Conservation (phyloP, 2,329 filamentous ascomycete species). For the Stemphylium vesicarium region DNA sequence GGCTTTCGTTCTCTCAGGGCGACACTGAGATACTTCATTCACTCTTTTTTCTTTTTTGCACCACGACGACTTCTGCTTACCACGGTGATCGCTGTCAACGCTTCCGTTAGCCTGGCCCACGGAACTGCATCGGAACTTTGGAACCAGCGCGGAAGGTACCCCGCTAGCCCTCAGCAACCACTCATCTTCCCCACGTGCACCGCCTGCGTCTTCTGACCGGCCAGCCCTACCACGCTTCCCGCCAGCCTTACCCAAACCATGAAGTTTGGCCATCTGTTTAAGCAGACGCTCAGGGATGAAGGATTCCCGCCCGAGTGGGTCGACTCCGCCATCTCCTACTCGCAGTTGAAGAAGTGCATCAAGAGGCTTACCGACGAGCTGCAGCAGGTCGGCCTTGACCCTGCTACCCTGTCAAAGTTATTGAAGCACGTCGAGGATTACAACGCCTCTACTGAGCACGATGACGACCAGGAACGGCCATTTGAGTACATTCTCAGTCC, state of each 20-base stretch:
- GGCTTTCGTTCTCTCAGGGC: background rate
- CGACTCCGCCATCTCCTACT: conserved; percentile 79
- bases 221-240: conserved; percentile 24
- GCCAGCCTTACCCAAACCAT: conserved; percentile 55
- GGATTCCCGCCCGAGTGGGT: conserved; percentile 76
- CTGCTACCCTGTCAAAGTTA: conserved; percentile 71
- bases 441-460: conserved; percentile 33
- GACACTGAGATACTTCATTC: background rate
- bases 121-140: conserved; percentile 17
- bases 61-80: background rate
- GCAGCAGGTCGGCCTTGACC: conserved; percentile 71
- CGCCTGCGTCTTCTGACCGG: conserved; percentile 28
- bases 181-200: conserved; percentile 35
- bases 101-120: conserved; percentile 8
- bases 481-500: conserved; percentile 48
- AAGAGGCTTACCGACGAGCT: conserved; percentile 80
- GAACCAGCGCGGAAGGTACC: conserved; percentile 7
- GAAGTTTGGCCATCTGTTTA: conserved; percentile 87
- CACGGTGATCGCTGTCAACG: conserved; percentile 2
- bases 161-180: conserved; percentile 20
- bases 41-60: background rate
- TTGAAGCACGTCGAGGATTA: conserved; percentile 55
- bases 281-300: conserved; percentile 71
- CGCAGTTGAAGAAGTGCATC: conserved; percentile 86
- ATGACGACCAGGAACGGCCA: conserved; percentile 38